Evolutionary conservation across 805 yeast species (phyloP), one percentile per base, ranked within the genome.

Genomic region (Candida tibetensis): DNA sequence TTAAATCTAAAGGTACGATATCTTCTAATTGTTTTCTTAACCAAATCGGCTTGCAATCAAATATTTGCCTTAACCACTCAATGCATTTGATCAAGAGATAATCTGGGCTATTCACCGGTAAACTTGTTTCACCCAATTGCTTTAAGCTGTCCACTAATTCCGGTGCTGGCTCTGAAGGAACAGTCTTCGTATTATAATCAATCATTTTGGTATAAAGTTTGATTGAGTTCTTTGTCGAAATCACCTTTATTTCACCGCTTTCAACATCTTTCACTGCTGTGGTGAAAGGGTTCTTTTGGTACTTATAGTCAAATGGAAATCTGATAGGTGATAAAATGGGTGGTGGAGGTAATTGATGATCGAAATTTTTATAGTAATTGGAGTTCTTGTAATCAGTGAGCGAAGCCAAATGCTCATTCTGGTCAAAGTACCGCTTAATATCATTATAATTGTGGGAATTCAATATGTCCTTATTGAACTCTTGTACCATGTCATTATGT

Each of bases 31-130:
- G 95, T 46, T 84, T 75, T 39, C 96, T 72, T 1, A 90, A 74
- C 95, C 96, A 90, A 13, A 88, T 74, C 0, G 96, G 96, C 52
- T 91, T 79, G 42, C 71, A 55, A 1, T 71, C 79, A 54, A 91
- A 90, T 21, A 86, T 54, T 9, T 51, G 48, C 8, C 63, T 52
- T 21, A 76, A 51, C 49, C 71, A 61, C 22, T 65, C 56, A 30
- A 77, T 68, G 46, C 79, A 73, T 35, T 64, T 65, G 23, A 70
- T 45, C 13, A 76, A 54, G 34, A 51, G 54, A 29, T 46, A 47
- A 17, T 63, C 68, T 34, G 55, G 50, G 29, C 58, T 52, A 34
- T 58, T 46, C 14, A 51, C 66, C 44, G 44, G 66, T 58, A 41
- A 72, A 58, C 40, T 79, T 5, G 49, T 37, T 4, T 37, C 33